Evolutionary conservation across 495 filamentous ascomycete species (phyloP), one percentile per base, ranked within the genome.

Genomic region (Echria macrotheca): DNA sequence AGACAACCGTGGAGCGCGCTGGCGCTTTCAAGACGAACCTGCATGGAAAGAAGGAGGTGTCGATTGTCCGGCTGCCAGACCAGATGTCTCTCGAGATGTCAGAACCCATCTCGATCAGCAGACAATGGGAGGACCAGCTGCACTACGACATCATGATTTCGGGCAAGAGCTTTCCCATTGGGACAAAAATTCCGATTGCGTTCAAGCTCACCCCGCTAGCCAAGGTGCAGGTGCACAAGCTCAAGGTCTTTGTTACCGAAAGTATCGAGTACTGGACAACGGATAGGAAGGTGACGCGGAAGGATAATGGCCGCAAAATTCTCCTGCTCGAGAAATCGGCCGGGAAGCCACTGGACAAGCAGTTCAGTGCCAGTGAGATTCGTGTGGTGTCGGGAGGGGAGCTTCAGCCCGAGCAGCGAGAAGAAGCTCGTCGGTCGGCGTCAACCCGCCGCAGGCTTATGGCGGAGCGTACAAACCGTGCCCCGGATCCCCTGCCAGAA

Each of bases 121-220:
- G 93, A 19, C 91, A 89, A 47, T 98, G 93, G 93, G 93, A 98
- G 59, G 94, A 98, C 59, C 93, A 98, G 59, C 77, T 98, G 25
- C 91, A 96, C 58, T 98, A 98, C 67, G 93, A 98, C 57, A 98
- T 98, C 51, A 87, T 97, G 57, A 96, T 98, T 52, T 96, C 91
- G 3, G 93, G 94, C 43, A 98, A 98, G 80, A 95, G 91, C 1
- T 98, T 98, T 58, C 89, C 93, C 3, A 74, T 98, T 11, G 94
- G 94, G 15, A 76, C 86, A 3, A 89, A 89, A 57, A 89, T 98
- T 19, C 93, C 93, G 11, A 96, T 98, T 50, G 93, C 94, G 2
- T 97, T 98, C 74, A 97, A 96, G 59, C 75, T 98, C 49, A 98
- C 91, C 2, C 93, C 93, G 1, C 69, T 98, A 15, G 93, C 93